Evolutionary conservation across 352 stramenopile species (phyloP).

Genomic region (Globisporangium splendens): DNA sequence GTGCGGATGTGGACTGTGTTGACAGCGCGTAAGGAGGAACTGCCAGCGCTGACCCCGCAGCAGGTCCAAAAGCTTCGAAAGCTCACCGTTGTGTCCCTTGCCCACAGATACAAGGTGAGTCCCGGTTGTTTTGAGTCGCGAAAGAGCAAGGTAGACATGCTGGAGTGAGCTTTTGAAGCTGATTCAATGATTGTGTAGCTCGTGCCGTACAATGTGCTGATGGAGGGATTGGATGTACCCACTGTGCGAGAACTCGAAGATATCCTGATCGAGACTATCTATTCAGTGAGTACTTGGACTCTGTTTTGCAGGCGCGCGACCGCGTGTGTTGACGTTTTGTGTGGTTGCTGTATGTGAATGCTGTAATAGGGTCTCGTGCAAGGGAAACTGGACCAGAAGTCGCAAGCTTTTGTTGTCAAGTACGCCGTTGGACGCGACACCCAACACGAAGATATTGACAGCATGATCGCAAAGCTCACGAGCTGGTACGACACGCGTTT

Average conservation of each 20-base stretch:
- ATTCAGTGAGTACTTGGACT: constrained; percentile 53
- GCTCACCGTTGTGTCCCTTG: constrained; percentile 85
- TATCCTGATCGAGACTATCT: constrained; percentile 92
- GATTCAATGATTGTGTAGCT: constrained; percentile 28
- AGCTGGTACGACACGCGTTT: constrained; percentile 46
- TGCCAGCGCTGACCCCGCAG: constrained; percentile 63
- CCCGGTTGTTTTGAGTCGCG: background rate
- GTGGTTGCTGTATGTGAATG: background rate
- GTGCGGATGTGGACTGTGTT: background rate
- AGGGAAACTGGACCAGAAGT: constrained; percentile 90
- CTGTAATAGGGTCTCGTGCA: constrained; percentile 74
- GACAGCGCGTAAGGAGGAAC: constrained; percentile 48
- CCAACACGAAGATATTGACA: constrained; percentile 76
- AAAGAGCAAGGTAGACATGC: background rate
- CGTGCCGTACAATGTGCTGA: constrained; percentile 79
- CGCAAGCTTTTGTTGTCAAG: constrained; percentile 74
- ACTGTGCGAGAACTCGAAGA: constrained; percentile 89
- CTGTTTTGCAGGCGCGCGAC: background rate
- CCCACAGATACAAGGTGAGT: constrained; percentile 75
- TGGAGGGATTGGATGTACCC: constrained; percentile 70
- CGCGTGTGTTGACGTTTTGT: background rate
- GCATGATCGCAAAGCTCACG: constrained; percentile 86
- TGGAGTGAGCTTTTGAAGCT: background rate
- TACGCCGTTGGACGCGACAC: constrained; percentile 89
- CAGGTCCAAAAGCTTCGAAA: constrained; percentile 87